Evolutionary conservation across 2,329 filamentous ascomycete genomes (phyloP).

Genomic region (Neonectria hederae): DNA sequence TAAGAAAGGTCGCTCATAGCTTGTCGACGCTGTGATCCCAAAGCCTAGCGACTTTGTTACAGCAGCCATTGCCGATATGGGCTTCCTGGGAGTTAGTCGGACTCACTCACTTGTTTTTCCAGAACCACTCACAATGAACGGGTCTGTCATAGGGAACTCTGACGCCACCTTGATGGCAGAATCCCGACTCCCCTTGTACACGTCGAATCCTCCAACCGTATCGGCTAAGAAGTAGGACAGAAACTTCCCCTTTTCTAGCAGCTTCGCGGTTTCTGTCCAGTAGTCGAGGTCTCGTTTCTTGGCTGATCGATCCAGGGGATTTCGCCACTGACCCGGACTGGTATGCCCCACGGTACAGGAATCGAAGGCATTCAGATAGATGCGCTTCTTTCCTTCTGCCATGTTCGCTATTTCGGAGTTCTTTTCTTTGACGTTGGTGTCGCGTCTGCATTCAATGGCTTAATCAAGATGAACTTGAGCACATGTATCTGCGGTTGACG

Average conservation of each 20-base stretch:
- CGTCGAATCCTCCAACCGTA: constrained; percentile 47
- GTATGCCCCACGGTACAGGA: constrained; percentile 24
- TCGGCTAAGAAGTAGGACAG: constrained; percentile 72
- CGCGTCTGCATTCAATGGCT: neutral
- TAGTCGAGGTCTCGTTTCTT: constrained; percentile 57
- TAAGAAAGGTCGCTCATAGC: constrained; percentile 16
- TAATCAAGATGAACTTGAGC: neutral
- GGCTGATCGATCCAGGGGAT: constrained; percentile 17
- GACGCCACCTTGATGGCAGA: constrained; percentile 67
- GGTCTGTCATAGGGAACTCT: constrained; percentile 64
- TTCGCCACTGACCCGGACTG: constrained; percentile 28
- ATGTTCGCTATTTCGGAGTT: neutral
- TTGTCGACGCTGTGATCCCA: constrained; percentile 71
- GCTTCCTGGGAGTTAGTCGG: neutral
- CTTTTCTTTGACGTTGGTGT: neutral
- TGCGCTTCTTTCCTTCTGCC: constrained; percentile 19
- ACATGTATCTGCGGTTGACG: neutral
- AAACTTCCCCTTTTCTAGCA: constrained; percentile 68
- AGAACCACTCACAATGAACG: constrained; percentile 53
- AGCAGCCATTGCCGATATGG: constrained; percentile 70
- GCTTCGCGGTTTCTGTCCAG: constrained; percentile 69
- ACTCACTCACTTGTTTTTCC: too few species aligned
- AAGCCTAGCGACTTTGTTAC: constrained; percentile 70
- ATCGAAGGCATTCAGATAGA: constrained; percentile 29
- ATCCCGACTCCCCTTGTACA: constrained; percentile 35